Evolutionary conservation across 2,329 filamentous ascomycete genomes (phyloP).

Genomic region (Leptographium radiaticola): DNA sequence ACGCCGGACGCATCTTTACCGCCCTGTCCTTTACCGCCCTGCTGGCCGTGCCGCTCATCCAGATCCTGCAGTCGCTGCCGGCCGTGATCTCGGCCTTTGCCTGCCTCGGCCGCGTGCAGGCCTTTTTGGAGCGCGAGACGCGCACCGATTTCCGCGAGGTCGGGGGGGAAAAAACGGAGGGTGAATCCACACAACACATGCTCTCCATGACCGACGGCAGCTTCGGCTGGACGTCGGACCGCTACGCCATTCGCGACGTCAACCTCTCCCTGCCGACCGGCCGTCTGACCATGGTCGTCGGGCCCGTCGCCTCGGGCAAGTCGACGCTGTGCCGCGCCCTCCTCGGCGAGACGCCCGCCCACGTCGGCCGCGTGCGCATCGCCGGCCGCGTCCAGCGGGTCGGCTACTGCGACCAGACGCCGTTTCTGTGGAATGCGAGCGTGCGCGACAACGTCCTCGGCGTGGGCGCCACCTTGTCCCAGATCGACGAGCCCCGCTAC

Average conservation of each 20-base stretch:
- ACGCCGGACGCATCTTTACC: conserved; percentile 17
- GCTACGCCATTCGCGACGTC: conserved; percentile 17
- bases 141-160: conserved; percentile 16
- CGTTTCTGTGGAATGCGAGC: conserved; percentile 22
- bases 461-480: conserved; percentile 6
- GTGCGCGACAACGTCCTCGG: conserved; percentile 19
- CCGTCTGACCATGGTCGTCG: conserved; percentile 26
- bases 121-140: conserved; percentile 20
- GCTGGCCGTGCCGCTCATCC: conserved; percentile 18
- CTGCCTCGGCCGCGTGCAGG: conserved; percentile 23
- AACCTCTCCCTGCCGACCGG: conserved; percentile 18
- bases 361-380: too few species aligned
- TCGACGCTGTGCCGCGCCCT: conserved; percentile 28
- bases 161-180: too few species aligned
- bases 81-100: conserved; percentile 18
- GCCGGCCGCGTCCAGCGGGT: too few species aligned
- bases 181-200: background rate
- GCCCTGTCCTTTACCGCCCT: conserved; percentile 22
- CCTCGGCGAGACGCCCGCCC: conserved; percentile 24
- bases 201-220: conserved; percentile 9
- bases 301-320: conserved; percentile 31
- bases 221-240: conserved; percentile 23
- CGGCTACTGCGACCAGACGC: conserved; percentile 25
- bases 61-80: conserved; percentile 21
- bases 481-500: conserved; percentile 16